Evolutionary conservation across 306 rosid genomes (phyloP).

Genomic region (Cyamopsis tetragonoloba): DNA sequence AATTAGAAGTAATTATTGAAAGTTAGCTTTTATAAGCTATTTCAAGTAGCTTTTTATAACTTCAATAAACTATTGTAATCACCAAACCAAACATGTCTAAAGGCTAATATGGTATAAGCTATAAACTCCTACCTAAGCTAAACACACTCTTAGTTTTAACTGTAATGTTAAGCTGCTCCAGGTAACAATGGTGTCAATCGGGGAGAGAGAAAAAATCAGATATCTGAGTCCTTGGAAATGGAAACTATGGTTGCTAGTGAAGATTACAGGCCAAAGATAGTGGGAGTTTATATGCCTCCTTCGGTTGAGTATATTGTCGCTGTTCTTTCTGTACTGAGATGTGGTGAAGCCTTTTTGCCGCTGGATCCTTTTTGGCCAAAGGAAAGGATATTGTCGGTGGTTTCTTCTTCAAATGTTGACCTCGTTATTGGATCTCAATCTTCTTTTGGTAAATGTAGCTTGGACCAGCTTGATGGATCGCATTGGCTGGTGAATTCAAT

Average conservation of each 20-base stretch:
- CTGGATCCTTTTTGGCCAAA: slow-evolving; percentile 84
- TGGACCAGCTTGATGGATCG: slow-evolving; percentile 36
- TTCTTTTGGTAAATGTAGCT: slow-evolving; percentile 40
- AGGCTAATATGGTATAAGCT: too few relatives aligned
- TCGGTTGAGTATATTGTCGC: slow-evolving; percentile 71
- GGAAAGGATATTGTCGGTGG: slow-evolving; percentile 47
- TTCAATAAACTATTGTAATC: too few relatives aligned
- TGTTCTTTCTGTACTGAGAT: slow-evolving; percentile 68
- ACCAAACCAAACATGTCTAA: too few relatives aligned
- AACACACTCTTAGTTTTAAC: too few relatives aligned
- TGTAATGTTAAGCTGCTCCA: too few relatives aligned
- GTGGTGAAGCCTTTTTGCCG: slow-evolving; percentile 83
- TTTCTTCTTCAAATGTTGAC: slow-evolving; percentile 50
- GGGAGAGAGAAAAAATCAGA: slow-evolving; percentile 16
- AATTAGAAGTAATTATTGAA: too few relatives aligned
- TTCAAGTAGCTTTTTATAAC: too few relatives aligned
- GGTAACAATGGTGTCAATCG: slow-evolving; percentile 11
- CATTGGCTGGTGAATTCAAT: slow-evolving; percentile 45
- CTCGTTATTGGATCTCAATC: slow-evolving; percentile 50
- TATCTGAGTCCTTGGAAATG: slow-evolving; percentile 14
- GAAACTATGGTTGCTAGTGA: slow-evolving; percentile 7
- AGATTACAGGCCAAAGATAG: slow-evolving; percentile 49
- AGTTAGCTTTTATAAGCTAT: too few relatives aligned
- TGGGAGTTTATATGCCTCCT: slow-evolving; percentile 76
- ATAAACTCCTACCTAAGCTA: too few relatives aligned